Base-by-base conservation (phyloP, 768 basidiomycete species). In the Cystofilobasidium capitatum region DNA sequence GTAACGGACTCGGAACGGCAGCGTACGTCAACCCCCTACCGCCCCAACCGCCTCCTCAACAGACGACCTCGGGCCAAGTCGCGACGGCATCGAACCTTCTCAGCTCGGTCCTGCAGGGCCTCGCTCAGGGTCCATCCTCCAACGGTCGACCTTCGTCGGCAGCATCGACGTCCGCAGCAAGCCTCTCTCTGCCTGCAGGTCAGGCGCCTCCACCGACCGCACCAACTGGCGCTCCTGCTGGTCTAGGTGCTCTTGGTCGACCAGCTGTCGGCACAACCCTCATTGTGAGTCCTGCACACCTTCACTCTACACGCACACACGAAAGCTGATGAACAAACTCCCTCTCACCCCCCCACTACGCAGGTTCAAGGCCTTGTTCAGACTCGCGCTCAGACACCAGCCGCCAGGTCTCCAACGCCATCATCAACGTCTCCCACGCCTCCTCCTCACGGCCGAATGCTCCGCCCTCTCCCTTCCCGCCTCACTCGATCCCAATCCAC, bases 301-400 rank as follows among this genome's bases (percentile, higher is more conserved):
- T 42, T 10, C 40, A 20, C 40, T 42, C 40, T 42, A 20, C 40
- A 42, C 40, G 10, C 20, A 20, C 40, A n/a, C n/a, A n/a, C n/a
- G n/a, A n/a, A n/a, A n/a, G n/a, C n/a, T n/a, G n/a, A n/a, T n/a
- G n/a, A n/a, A n/a, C n/a, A n/a, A n/a, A n/a, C n/a, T n/a, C n/a
- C n/a, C n/a, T n/a, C n/a, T n/a, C n/a, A n/a, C n/a, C n/a, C n/a
- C n/a, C n/a, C n/a, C n/a, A n/a, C n/a, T n/a, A 9, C 20, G 5
- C n/a, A 68, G 66, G 68, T 69, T 16, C 68, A 69, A 42, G 68
- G 68, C 8, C 68, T 69, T 39, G 68, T 69, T 8, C 62, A 64
- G 40, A 69, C 68, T 45, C 44, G 5, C 54, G 42, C 57, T 3
- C 17, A 40, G 6, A 51, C 26, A 0, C 54, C 45, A 13, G 29